Evolutionary conservation across 192 early-diverging fungal genomes (phyloP), one percentile per base, ranked within the genome.

Genomic region (Coemansia sp.): DNA sequence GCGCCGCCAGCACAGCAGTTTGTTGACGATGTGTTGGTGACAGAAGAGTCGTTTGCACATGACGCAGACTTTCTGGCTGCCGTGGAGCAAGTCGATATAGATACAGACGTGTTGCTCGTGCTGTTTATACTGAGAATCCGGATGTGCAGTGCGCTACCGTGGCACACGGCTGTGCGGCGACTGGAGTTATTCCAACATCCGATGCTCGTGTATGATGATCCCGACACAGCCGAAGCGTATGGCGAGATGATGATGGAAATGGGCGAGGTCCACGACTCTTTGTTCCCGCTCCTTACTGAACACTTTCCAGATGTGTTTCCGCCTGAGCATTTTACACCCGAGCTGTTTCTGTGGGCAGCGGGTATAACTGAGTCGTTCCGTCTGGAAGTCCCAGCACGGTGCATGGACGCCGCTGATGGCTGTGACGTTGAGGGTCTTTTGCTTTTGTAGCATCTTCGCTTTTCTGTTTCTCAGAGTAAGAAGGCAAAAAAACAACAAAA

Each of bases 281-380:
- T 81, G 45, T 81, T 81, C 27, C 78, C 78, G 38, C 38, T 72
- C 51, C 78, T 81, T 15, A 65, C 60, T 21, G 66, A 75, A 25
- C 62, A 67, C 50, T 81, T 75, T 38, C 69, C 65, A 3, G 57
- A 68, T 8, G 63, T 75, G 45, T 75, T 81, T 10, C 63, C 66
- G 2, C 29, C 49, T 1, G 62, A 56, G 11, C 15, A 41, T 12
- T 81, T 75, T 29, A 58, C 78, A 0, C 27, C 57, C 10, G 73
- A 75, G 32, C 27, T 60, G 39, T 81, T 81, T 43, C n/a, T 81
- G 60, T 81, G 78, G 78, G 78, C 78, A 0, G 69, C 69, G 22
- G 76, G 71, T 15, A 27, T 79, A 19, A 68, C 73, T 52, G 71
- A 73, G 56, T 39, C 70, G 27, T 70, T 70, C 58, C 51, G 47